Conservation (phyloP, 192 early-diverging fungal species). For the Coemansia sp. region DNA sequence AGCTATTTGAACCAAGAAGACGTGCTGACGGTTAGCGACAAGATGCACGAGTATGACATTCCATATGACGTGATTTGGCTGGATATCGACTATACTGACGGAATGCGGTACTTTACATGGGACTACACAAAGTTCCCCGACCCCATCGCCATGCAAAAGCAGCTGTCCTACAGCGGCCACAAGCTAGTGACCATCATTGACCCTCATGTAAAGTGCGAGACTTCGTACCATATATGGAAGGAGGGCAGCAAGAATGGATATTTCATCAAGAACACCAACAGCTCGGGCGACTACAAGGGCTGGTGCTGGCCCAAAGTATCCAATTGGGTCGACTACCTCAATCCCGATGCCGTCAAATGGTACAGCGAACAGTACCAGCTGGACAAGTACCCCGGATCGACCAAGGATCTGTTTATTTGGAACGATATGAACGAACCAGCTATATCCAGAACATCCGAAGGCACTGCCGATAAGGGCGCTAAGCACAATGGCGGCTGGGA, state of each 20-base stretch:
- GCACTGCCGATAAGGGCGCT: slow-evolving; percentile 90
- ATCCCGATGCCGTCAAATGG: slow-evolving; percentile 75
- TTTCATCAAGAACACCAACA: slow-evolving; percentile 76
- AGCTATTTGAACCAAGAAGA: slow-evolving; percentile 93
- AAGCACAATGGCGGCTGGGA: slow-evolving; percentile 86
- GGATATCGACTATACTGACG: slow-evolving; percentile 99
- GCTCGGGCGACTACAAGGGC: slow-evolving; percentile 73
- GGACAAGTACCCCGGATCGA: slow-evolving; percentile 81
- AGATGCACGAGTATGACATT: slow-evolving; percentile 89
- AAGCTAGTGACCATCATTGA: slow-evolving; percentile 95
- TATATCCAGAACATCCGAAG: slow-evolving; percentile 94
- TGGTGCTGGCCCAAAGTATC: slow-evolving; percentile 99
- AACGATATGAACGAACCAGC: slow-evolving; percentile 99
- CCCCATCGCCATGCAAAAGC: slow-evolving; percentile 79
- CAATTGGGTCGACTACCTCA: slow-evolving; percentile 89
- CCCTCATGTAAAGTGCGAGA: slow-evolving; percentile 92
- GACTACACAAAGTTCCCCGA: slow-evolving; percentile 88
- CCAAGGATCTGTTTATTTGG: slow-evolving; percentile 84
- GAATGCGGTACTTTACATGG: slow-evolving; percentile 98
- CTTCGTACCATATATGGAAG: slow-evolving; percentile 71
- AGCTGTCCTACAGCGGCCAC: slow-evolving; percentile 65
- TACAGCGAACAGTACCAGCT: slow-evolving; percentile 78
- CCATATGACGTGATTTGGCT: slow-evolving; percentile 99
- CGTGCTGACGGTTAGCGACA: slow-evolving; percentile 78
- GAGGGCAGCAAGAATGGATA: slow-evolving; percentile 74